These are phyloP conservation scores for Climacium dendroides DNA, from an alignment of 225 moss, liverwort and hornwort genomes.

Conservation along the genomic window DNA sequence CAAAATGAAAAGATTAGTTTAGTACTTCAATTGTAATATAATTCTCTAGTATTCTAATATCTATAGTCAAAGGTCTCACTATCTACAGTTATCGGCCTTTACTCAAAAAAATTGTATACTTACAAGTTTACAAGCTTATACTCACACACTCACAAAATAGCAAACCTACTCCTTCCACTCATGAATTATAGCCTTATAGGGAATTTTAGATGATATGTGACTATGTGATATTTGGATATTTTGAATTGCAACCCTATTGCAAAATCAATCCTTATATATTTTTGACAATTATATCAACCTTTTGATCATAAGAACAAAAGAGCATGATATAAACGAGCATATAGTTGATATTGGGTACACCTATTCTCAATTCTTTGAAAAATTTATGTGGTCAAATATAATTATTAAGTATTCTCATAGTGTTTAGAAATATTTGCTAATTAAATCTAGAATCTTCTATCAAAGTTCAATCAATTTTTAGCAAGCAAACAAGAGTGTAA, in stretches of 20 bases:
- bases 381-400: neutral
- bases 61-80: no score
- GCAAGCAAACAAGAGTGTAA: neutral
- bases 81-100: no score
- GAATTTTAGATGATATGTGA: neutral
- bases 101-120: no score
- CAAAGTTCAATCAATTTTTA: neutral
- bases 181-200: neutral
- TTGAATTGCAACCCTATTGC: accelerated
- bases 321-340: neutral
- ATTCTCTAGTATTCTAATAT: no score
- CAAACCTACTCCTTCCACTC: neutral
- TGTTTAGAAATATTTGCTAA: neutral
- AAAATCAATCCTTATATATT: neutral
- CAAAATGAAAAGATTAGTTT: no score
- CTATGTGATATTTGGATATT: neutral
- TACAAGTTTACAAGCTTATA: no score
- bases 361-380: neutral
- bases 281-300: neutral
- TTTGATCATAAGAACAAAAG: accelerated
- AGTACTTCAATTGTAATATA: no score
- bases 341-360: neutral
- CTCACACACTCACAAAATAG: no score
- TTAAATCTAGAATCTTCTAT: neutral
- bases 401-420: neutral